These are phyloP conservation scores for Alternaria gansuensis DNA, from an alignment of 2,329 filamentous ascomycete genomes.

Conservation along the genomic window DNA sequence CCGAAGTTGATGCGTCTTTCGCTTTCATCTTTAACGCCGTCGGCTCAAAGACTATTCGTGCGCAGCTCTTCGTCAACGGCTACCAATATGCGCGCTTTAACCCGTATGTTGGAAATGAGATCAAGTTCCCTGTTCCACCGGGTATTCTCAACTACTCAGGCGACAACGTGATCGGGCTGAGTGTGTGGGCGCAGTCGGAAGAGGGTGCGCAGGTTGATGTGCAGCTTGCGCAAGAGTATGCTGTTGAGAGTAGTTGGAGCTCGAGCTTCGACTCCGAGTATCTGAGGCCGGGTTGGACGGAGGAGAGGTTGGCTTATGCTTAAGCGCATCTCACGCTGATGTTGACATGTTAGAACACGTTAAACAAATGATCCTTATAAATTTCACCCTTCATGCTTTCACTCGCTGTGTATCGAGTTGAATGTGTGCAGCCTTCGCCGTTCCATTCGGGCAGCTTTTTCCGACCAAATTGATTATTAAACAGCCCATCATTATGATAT, in stretches of 20 bases:
- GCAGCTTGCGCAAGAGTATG: conserved; percentile 64
- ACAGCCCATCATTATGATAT: too few species aligned
- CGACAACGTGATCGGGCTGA: conserved; percentile 66
- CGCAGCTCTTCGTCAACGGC: conserved; percentile 69
- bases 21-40: conserved; percentile 63
- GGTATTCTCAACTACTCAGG: conserved; percentile 67
- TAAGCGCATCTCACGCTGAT: conserved; percentile 11
- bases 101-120: conserved; percentile 68
- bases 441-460: too few species aligned
- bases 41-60: conserved; percentile 58
- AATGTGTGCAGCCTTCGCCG: not conserved
- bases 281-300: conserved; percentile 62
- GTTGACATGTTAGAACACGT: not conserved
- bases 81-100: conserved; percentile 70
- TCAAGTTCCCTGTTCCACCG: conserved; percentile 67
- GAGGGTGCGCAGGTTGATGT: conserved; percentile 62
- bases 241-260: conserved; percentile 63
- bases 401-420: not conserved
- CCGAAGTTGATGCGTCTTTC: conserved; percentile 64
- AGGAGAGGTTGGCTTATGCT: conserved; percentile 47
- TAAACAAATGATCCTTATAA: not conserved
- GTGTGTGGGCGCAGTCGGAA: conserved; percentile 67
- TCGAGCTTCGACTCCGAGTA: conserved; percentile 60
- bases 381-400: not conserved
- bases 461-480: too few species aligned